Base-by-base conservation (phyloP, 257 asterid genomes). In the Cynanchum wilfordii region DNA sequence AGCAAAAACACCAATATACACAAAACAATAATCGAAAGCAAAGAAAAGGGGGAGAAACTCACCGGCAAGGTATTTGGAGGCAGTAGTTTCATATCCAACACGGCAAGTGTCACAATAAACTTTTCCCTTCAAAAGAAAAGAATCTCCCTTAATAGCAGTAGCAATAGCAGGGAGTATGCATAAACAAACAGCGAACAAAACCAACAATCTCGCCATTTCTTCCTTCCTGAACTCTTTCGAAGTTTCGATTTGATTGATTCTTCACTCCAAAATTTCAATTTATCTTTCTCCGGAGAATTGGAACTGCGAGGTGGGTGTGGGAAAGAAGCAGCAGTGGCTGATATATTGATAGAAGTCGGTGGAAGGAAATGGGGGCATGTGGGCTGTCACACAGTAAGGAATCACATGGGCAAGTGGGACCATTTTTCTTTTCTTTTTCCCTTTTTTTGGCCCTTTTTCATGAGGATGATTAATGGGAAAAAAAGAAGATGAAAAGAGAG, bases 71-170 rank as follows among this genome's bases (percentile, higher is more conserved):
- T 75, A 76, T 52, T 72, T 79, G 69, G 87, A 38, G 76, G 90
- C 93, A 5, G 73, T 24, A 51, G 90, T 89, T 81, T 91, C 93
- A 25, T 74, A 91, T 47, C 96, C 98, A 69, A 89, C 90, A 65
- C 83, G 92, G 87, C 98, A 92, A 67, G 89, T 86, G 76, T 92
- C 98, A 72, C 93, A 87, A 82, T 88, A 90, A 7, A 73, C 84
- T 24, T 12, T 60, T 1, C 98, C 98, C 56, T 64, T 79, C 5
- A 90, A 78, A 42, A 82, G 7, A 54, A 84, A 79, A 0, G 87
- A 83, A 19, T 77, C 72, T 7, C 45, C 63, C 11, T 10, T 27
- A 10, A 36, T 13, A 25, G 86, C 90, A 29, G 69, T 60, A 3
- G 82, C 77, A 55, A 88, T 56, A 68, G 87, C 77, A 36, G 84